A percentile compares a stretch with the other conserved stretches of the same genome.
phyloP scores from a whole-genome alignment of 371 early-diverging fungal genomes.

The Coemansia sp. region DNA sequence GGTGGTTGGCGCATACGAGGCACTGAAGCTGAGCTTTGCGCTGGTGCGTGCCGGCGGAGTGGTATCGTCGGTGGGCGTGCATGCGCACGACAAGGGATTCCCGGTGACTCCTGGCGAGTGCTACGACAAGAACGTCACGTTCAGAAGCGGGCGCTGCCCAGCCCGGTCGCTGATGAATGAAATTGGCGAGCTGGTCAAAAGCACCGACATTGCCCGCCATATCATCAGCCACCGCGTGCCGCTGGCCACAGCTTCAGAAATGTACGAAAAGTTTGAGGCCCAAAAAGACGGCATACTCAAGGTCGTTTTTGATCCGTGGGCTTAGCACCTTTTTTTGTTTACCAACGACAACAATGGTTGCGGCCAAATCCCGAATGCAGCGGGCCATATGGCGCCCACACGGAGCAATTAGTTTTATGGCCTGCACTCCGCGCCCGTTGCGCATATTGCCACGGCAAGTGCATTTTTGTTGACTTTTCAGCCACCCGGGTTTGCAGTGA shows the following conservation, averaged over 20 bases:
- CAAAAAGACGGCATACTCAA: conserved; percentile 27
- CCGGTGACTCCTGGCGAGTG: conserved; percentile 39
- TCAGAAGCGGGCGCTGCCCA: conserved; percentile 29
- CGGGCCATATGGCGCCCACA: not conserved
- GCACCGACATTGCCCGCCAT: conserved; percentile 10
- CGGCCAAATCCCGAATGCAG: not conserved
- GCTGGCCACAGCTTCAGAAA: conserved; percentile 20
- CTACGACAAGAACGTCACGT: conserved; percentile 38
- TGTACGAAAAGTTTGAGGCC: conserved; percentile 30
- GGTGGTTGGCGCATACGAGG: conserved; percentile 35
- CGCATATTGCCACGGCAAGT: not conserved
- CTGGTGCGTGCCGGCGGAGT: conserved; percentile 40
- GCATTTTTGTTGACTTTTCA: not conserved
- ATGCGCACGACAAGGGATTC: conserved; percentile 38
- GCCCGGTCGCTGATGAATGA: conserved; percentile 31
- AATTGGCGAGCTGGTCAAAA: conserved; percentile 1
- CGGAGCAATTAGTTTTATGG: not conserved
- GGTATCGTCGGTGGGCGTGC: conserved; percentile 36
- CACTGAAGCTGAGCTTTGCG: conserved; percentile 18
- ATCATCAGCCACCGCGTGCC: conserved; percentile 34
- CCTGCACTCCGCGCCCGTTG: not conserved
- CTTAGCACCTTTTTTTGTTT: conserved; percentile 3
- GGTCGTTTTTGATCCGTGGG: conserved; percentile 40
- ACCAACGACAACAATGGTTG: not conserved
- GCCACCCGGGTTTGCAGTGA: not conserved